phyloP scores from a whole-genome alignment of 805 yeast genomes.

The Barnettozyma sucrosica region DNA sequence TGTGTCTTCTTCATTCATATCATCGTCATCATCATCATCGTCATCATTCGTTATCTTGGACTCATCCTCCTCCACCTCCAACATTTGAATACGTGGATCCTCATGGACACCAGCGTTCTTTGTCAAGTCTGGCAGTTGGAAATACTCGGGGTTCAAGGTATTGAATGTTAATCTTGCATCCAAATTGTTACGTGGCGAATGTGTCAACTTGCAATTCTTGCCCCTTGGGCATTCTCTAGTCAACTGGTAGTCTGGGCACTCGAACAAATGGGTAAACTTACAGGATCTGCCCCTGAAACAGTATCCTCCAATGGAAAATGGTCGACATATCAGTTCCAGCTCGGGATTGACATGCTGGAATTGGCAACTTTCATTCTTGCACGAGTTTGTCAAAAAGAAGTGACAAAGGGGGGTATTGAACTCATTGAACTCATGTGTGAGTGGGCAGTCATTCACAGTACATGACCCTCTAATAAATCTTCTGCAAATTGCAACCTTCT shows the following conservation, averaged over 20 bases:
- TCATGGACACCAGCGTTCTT: constrained; percentile 9
- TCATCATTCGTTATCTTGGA: constrained; percentile 7
- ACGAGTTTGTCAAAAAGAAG: constrained; percentile 41
- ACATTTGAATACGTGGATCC: constrained; percentile 21
- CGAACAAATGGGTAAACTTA: constrained; percentile 47
- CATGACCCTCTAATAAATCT: constrained; percentile 44
- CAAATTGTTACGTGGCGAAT: constrained; percentile 31
- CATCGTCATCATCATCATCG: constrained; percentile 27
- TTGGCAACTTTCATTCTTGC: constrained; percentile 44
- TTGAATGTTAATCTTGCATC: constrained; percentile 21
- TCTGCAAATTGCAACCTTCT: constrained; percentile 51
- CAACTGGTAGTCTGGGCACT: constrained; percentile 69
- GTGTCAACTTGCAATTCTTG: constrained; percentile 46
- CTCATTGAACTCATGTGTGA: constrained; percentile 53
- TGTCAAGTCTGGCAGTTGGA: constrained; percentile 22
- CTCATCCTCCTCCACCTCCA: constrained; percentile 19
- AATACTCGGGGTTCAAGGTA: constrained; percentile 16
- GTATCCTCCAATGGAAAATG: constrained; percentile 63
- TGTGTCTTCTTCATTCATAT: constrained; percentile 10
- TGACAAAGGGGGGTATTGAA: constrained; percentile 57
- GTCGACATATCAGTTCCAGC: constrained; percentile 49
- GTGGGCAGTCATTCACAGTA: constrained; percentile 37
- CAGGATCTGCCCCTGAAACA: constrained; percentile 60
- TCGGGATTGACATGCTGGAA: constrained; percentile 44
- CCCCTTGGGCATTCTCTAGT: constrained; percentile 54